Evolutionary conservation across 2,329 filamentous ascomycete species (phyloP).

Genomic region (Colletotrichum phormii): DNA sequence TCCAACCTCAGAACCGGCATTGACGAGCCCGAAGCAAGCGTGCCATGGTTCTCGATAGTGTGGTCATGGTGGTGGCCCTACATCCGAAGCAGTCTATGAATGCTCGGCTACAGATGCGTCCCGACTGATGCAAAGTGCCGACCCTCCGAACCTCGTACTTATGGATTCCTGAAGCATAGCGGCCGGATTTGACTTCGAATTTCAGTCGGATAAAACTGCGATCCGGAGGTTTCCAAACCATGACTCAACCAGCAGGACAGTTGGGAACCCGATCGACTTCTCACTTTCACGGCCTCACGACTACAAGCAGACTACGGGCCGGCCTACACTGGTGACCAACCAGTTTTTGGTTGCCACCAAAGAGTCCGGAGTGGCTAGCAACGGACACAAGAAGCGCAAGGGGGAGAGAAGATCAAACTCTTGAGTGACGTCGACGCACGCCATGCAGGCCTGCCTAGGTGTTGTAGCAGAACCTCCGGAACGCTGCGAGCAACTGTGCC

Average conservation of each 20-base stretch:
- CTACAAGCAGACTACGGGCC: slow-evolving; percentile 8
- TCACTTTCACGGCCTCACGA: background rate
- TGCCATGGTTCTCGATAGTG: background rate
- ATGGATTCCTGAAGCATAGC: background rate
- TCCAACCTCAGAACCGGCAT: background rate
- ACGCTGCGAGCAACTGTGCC: slow-evolving; percentile 19
- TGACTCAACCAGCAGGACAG: slow-evolving; percentile 14
- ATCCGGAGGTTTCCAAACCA: slow-evolving; percentile 17
- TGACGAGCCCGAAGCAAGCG: slow-evolving; percentile 6
- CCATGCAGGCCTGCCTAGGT: background rate
- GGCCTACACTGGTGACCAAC: background rate
- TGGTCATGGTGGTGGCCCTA: background rate
- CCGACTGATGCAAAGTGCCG: background rate
- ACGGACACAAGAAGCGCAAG: background rate
- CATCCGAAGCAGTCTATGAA: too few relatives aligned
- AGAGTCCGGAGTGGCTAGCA: background rate
- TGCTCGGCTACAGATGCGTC: background rate
- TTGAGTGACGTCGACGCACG: slow-evolving; percentile 12
- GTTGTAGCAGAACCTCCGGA: slow-evolving; percentile 29
- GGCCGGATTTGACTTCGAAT: background rate
- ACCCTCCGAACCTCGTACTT: too few relatives aligned
- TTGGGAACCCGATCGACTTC: slow-evolving; percentile 5
- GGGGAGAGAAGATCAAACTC: slow-evolving; percentile 20
- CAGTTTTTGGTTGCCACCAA: background rate
- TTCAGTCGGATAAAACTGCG: background rate